Evolutionary conservation across 148 eudicot genomes (phyloP), one percentile per base, ranked within the genome.

Genomic region (Heliamphora exappendiculata): DNA sequence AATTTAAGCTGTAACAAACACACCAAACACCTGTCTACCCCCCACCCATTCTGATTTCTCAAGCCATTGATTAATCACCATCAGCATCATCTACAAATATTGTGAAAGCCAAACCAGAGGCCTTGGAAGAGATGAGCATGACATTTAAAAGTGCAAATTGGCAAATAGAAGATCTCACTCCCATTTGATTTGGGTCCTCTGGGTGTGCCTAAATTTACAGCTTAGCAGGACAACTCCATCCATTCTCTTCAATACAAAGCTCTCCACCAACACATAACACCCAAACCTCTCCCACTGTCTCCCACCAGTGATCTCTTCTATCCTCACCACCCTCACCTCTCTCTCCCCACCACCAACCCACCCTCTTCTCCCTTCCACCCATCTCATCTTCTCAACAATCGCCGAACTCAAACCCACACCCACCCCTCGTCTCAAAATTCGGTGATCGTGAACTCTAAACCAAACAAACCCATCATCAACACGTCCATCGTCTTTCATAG

Each of bases 211-310:
- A 55, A 87, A 89, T 42, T 73, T 84, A n/a, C 84, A 86, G 69
- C 88, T 89, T 77, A 87, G 78, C 57, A 87, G 73, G 81, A 89
- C 82, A 81, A 84, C 54, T 31, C 90, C 90, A 84, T 89, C 90
- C 79, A 82, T 84, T 71, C 92, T 85, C 67, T 88, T 85, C 76
- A 89, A 57, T n/a, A 79, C 82, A 70, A 85, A 89, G 67, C 89
- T 87, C 82, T 89, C 90, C 41, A 87, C 90, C 85, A 89, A 81
- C 51, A 87, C 87, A 82, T 81, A 89, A 26, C 88, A 87, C 49
- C 85, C 82, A 73, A 89, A 84, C 49, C 87, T 87, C 64, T 71
- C 81, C 92, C 92, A 89, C 54, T 54, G 75, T 50, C 75, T 67
- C 36, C 70, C 80, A 44, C 81, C 65, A 28, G 80, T 74, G n/a